phyloP scores from a whole-genome alignment of 441 rosid genomes.

The Erysimum pusillum region DNA sequence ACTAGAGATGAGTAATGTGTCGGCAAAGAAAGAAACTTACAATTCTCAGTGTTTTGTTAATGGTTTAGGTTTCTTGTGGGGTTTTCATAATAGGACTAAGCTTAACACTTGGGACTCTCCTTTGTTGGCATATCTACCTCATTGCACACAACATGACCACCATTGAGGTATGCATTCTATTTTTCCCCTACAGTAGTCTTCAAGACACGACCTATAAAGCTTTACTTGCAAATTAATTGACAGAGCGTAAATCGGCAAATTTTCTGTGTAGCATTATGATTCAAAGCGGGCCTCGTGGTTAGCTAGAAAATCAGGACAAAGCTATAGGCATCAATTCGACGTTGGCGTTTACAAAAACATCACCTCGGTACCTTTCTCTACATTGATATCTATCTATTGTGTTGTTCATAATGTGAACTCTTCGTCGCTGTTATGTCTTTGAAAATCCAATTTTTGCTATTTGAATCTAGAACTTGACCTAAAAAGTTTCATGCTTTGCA shows the following conservation, averaged over 20 bases:
- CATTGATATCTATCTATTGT: not conserved
- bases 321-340: conserved; percentile 73
- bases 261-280: conserved; percentile 68
- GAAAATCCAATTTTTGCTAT: not conserved
- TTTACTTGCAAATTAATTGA: not conserved
- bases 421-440: conserved; percentile 5
- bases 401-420: not conserved
- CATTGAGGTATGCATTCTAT: conserved; percentile 68
- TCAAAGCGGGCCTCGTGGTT: conserved; percentile 77
- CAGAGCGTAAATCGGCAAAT: conserved; percentile 2
- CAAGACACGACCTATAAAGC: too few relatives aligned
- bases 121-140: conserved; percentile 94
- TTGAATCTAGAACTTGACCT: conserved; percentile 22
- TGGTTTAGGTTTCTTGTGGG: conserved; percentile 74
- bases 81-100: conserved; percentile 69
- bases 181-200: too few relatives aligned
- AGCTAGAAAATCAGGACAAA: conserved; percentile 88
- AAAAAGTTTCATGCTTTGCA: conserved; percentile 22
- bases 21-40: conserved; percentile 38
- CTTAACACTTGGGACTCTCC: conserved; percentile 69
- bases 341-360: conserved; percentile 67
- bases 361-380: conserved; percentile 56
- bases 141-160: conserved; percentile 86
- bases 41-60: conserved; percentile 54
- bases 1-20: conserved; percentile 42